phyloP scores from a whole-genome alignment of 1,139 yeast species.

The Taiozyma sp. region DNA sequence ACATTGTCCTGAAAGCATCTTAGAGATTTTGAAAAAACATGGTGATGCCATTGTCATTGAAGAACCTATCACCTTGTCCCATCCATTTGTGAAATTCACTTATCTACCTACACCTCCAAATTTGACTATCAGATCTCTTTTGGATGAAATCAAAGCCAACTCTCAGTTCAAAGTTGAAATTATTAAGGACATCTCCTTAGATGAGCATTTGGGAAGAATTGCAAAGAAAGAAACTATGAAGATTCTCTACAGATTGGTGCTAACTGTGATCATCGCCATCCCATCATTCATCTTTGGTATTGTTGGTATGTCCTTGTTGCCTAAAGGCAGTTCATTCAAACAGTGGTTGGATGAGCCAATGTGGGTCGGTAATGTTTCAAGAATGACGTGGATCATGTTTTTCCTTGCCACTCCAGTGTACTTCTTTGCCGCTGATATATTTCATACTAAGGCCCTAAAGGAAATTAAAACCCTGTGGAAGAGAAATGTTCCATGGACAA shows the following conservation, averaged over 20 bases:
- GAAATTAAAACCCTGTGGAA: constrained; percentile 58
- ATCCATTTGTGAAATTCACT: constrained; percentile 58
- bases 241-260: constrained; percentile 41
- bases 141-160: constrained; percentile 45
- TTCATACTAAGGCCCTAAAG: constrained; percentile 60
- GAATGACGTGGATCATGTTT: constrained; percentile 64
- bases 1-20: constrained; percentile 60
- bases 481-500: constrained; percentile 48
- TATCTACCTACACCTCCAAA: constrained; percentile 55
- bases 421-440: constrained; percentile 69
- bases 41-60: constrained; percentile 54
- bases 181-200: constrained; percentile 55
- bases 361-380: constrained; percentile 59
- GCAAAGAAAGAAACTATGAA: constrained; percentile 45
- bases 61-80: constrained; percentile 48
- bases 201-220: constrained; percentile 54
- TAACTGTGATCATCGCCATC: constrained; percentile 51
- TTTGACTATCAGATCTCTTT: constrained; percentile 47
- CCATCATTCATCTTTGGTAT: constrained; percentile 71
- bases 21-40: constrained; percentile 42
- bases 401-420: constrained; percentile 69
- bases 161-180: constrained; percentile 44
- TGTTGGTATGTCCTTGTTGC: constrained; percentile 62
- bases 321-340: constrained; percentile 37
- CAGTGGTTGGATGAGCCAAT: constrained; percentile 57